Conservation (phyloP, 2,329 filamentous ascomycete species). For the Allantophomopsis cytisporea region DNA sequence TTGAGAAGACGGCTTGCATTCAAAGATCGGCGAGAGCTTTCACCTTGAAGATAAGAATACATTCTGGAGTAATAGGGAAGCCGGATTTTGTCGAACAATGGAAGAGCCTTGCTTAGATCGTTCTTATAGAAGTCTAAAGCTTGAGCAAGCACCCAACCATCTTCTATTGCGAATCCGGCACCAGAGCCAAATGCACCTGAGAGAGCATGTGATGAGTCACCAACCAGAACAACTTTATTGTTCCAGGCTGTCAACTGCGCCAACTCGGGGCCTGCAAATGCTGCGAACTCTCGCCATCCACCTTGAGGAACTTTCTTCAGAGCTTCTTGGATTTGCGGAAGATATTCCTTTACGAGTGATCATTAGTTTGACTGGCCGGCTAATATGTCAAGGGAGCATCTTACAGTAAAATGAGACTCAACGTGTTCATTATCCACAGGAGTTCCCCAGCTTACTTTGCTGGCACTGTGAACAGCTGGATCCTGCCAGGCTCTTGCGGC, state of each 20-base stretch:
- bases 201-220: constrained; percentile 39
- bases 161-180: constrained; percentile 29
- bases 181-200: constrained; percentile 30
- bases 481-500: constrained; percentile 21
- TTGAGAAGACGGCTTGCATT: too few relatives aligned
- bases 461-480: constrained; percentile 15
- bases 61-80: constrained; percentile 26
- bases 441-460: constrained; percentile 22
- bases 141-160: constrained; percentile 28
- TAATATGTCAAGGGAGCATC: constrained; percentile 1
- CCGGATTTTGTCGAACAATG: constrained; percentile 23
- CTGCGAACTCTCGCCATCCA: constrained; percentile 31
- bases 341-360: too few relatives aligned
- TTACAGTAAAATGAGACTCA: constrained; percentile 21
- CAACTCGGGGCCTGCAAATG: constrained; percentile 30
- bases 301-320: constrained; percentile 22
- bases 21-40: too few relatives aligned
- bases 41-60: constrained; percentile 9
- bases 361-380: too few relatives aligned
- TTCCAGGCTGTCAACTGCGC: constrained; percentile 24
- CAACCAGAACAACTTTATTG: constrained; percentile 31
- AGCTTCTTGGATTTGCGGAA: constrained; percentile 22
- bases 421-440: constrained; percentile 21
- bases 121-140: constrained; percentile 13
- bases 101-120: constrained; percentile 16